These are phyloP conservation scores for Raphanus raphanistrum DNA, from an alignment of 345 rosid species.

Conservation along the genomic window DNA sequence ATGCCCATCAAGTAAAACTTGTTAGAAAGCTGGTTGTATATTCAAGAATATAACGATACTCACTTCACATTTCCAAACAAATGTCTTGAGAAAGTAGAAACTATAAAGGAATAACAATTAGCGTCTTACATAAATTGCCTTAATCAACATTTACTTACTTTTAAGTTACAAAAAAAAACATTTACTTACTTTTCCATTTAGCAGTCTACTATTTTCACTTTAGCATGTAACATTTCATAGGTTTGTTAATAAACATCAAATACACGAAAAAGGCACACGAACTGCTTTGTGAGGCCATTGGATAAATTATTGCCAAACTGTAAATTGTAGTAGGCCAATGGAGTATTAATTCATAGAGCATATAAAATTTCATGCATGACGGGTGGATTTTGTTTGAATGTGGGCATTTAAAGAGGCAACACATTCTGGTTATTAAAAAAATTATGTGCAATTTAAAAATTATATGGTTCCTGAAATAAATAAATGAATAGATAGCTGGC, in stretches of 20 bases:
- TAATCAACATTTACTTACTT: background rate
- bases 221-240: background rate
- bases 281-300: background rate
- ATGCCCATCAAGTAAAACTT: constrained; percentile 4
- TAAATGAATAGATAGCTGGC: background rate
- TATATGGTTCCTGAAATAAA: background rate
- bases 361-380: background rate
- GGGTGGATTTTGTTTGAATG: constrained; percentile 6
- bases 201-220: background rate
- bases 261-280: background rate
- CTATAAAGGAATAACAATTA: background rate
- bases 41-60: background rate
- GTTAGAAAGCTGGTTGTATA: background rate
- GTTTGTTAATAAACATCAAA: background rate
- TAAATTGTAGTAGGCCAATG: background rate
- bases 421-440: background rate
- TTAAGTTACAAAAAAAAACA: background rate
- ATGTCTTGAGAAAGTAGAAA: background rate
- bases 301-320: background rate
- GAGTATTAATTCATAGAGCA: background rate
- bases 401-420: background rate
- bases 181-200: background rate
- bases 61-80: background rate
- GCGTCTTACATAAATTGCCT: background rate
- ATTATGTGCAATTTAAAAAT: background rate